These are phyloP conservation scores for Sabuloglossum arenarium DNA, from an alignment of 495 filamentous ascomycete genomes.

Conservation along the genomic window DNA sequence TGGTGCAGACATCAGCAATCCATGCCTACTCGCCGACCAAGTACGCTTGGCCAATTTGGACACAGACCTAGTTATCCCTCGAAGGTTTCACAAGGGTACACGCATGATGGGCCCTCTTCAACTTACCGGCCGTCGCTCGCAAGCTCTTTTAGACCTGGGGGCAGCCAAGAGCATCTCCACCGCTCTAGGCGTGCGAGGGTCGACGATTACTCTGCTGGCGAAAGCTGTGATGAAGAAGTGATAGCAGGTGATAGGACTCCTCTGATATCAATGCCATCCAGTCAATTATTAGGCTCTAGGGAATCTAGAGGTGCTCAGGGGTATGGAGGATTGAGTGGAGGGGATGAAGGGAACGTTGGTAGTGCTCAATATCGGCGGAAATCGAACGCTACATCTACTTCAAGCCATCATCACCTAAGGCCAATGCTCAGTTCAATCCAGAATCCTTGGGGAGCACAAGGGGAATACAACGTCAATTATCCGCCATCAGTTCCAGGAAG, in stretches of 20 bases:
- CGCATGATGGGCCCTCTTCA: conserved; percentile 10
- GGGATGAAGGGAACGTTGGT: not conserved
- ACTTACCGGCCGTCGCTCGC: conserved; percentile 17
- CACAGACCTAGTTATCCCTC: not conserved
- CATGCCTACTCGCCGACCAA: not conserved
- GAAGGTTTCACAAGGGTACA: not conserved
- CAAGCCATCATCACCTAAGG: conserved; percentile 10
- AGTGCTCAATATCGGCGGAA: conserved; percentile 14
- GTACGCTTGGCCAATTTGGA: not conserved
- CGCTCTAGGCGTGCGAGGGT: conserved; percentile 4
- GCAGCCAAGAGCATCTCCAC: conserved; percentile 5
- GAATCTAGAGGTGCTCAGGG: conserved; percentile 7
- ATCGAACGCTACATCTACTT: conserved; percentile 16
- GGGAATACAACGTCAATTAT: conserved; percentile 74
- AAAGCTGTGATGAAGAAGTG: conserved; percentile 20
- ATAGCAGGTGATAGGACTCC: conserved; percentile 35
- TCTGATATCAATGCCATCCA: conserved; percentile 23
- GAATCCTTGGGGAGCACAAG: conserved; percentile 15
- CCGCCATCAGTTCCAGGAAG: conserved; percentile 82
- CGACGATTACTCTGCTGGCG: conserved; percentile 13
- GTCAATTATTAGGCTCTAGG: not conserved
- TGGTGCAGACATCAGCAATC: not conserved
- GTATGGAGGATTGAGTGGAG: conserved; percentile 6
- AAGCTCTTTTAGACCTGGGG: conserved; percentile 5
- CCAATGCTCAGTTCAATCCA: conserved; percentile 7